These are phyloP conservation scores for Irpex rosettiformis DNA, from an alignment of 1,284 basidiomycete genomes.

Conservation along the genomic window DNA sequence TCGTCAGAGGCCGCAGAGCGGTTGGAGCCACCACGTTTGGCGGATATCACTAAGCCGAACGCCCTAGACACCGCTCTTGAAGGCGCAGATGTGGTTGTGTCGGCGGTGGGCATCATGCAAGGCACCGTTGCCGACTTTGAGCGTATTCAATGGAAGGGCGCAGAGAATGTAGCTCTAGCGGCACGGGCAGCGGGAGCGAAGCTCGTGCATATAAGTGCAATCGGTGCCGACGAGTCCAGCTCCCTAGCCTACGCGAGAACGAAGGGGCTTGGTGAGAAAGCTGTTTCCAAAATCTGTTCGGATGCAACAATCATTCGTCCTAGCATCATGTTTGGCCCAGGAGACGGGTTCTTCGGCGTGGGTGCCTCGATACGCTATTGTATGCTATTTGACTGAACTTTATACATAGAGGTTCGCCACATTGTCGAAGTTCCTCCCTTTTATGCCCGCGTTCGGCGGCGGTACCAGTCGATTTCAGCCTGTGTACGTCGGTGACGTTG, in stretches of 20 bases:
- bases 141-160: constrained; percentile 58
- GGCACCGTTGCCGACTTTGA: constrained; percentile 55
- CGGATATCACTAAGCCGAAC: constrained; percentile 52
- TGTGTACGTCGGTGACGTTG: constrained; percentile 66
- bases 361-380: not conserved
- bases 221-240: constrained; percentile 51
- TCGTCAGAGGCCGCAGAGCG: constrained; percentile 19
- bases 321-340: constrained; percentile 69
- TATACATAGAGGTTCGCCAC: constrained; percentile 52
- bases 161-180: constrained; percentile 56
- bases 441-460: constrained; percentile 71
- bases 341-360: constrained; percentile 71
- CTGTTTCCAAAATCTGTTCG: constrained; percentile 44
- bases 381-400: not conserved
- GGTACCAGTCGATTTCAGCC: constrained; percentile 66
- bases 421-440: constrained; percentile 56
- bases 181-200: constrained; percentile 46
- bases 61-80: constrained; percentile 46
- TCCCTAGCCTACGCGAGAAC: constrained; percentile 52
- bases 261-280: constrained; percentile 60
- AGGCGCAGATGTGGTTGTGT: constrained; percentile 53
- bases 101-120: constrained; percentile 62
- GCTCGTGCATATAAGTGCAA: constrained; percentile 59
- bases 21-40: constrained; percentile 42
- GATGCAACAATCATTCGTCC: constrained; percentile 62